These are phyloP conservation scores for Pseudogymnoascus sp. DNA, from an alignment of 2,329 filamentous ascomycete species.

Conservation along the genomic window DNA sequence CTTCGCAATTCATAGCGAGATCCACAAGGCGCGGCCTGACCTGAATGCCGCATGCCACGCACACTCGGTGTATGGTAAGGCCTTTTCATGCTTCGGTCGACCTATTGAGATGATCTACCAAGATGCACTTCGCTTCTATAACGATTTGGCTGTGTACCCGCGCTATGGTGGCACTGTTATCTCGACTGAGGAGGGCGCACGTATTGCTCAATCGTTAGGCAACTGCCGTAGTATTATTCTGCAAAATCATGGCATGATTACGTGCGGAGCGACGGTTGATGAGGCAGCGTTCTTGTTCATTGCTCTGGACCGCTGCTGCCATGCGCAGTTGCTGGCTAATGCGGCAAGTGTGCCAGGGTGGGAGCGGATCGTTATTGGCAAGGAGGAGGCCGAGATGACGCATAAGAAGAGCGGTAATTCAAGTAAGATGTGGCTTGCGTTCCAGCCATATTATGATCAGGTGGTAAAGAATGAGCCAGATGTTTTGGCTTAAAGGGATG, in stretches of 20 bases:
- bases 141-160: slow-evolving; percentile 32
- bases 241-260: slow-evolving; percentile 47
- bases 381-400: slow-evolving; percentile 51
- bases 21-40: slow-evolving; percentile 52
- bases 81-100: slow-evolving; percentile 44
- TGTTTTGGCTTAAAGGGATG: neutral
- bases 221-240: slow-evolving; percentile 43
- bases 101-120: slow-evolving; percentile 51
- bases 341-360: slow-evolving; percentile 50
- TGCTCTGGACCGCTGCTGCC: slow-evolving; percentile 39
- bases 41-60: slow-evolving; percentile 50
- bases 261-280: slow-evolving; percentile 41
- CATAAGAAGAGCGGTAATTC: slow-evolving; percentile 3
- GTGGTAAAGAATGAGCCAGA: slow-evolving; percentile 3
- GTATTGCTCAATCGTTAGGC: slow-evolving; percentile 41
- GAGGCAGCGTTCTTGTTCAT: slow-evolving; percentile 45
- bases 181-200: slow-evolving; percentile 41
- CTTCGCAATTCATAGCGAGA: slow-evolving; percentile 40
- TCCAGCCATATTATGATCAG: slow-evolving; percentile 11
- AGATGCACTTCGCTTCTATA: slow-evolving; percentile 40
- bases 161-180: slow-evolving; percentile 47
- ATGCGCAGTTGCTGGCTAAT: slow-evolving; percentile 45
- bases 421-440: slow-evolving; percentile 12
- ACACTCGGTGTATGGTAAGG: slow-evolving; percentile 49
- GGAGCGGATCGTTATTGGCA: slow-evolving; percentile 55